Base-by-base conservation (phyloP, 2,329 filamentous ascomycete genomes). In the Nemania sp. region DNA sequence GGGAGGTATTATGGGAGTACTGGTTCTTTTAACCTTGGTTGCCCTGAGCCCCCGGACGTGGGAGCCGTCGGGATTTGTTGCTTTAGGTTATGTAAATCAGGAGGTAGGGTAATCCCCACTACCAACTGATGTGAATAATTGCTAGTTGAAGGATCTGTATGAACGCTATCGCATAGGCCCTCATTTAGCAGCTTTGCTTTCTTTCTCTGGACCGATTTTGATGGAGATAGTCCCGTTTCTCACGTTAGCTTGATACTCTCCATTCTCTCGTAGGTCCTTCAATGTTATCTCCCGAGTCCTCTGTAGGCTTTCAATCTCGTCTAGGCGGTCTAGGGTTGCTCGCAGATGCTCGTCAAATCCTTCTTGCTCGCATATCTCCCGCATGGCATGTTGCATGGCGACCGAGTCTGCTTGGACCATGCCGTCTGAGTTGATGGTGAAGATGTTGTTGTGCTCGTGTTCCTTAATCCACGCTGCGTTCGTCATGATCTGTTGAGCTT, bases 381-480 rank as follows among this genome's bases (percentile, higher is more conserved):
- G 81, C 76, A 88, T 87, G 1, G 85, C 86, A 60, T 85, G 84
- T 78, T 87, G 85, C 86, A 88, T 88, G 6, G 86, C 85, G 5
- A 88, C 85, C 0, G 81, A 84, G 70, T 88, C 86, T 1, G 86
- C 86, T 47, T 86, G 81, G 4, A 88, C 86, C 79, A 84, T 86
- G 20, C 85, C 85, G 56, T 82, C 81, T 24, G 82, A 83, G 75
- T 88, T 85, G 69, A 88, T 88, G 35, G 85, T 85, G 77, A 88
- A 88, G 69, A 88, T 81, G 74, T 87, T 87, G 66, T 87, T 83
- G 64, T 86, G 83, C 71, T 88, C 86, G 75, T 87, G 87, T 57
- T 80, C 79, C 70, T 86, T 81, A 67, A 88, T 87, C 75, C 87
- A 88, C 68, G 88, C 86, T 20, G 84, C 83, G 29, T 86, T 81